Percentiles rank a stretch among this genome's conserved stretches.
Evolutionary conservation across 2,329 filamentous ascomycete species (phyloP).

Genomic region (Samsoniella hepiali): DNA sequence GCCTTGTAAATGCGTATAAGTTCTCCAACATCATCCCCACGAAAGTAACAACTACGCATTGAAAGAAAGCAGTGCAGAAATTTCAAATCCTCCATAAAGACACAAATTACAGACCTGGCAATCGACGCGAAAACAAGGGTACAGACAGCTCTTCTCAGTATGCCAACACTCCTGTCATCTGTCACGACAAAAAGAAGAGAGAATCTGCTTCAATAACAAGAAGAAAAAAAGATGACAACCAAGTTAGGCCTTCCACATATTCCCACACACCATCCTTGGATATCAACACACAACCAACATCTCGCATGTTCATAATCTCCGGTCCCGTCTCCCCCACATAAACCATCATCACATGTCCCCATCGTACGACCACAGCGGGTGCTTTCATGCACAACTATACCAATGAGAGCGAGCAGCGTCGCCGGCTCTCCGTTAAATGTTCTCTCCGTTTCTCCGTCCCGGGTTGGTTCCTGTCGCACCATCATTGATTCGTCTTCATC

Average conservation of each 20-base stretch:
- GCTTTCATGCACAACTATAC: neutral
- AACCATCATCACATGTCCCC: conserved; percentile 1
- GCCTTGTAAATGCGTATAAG: neutral
- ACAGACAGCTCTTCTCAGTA: too few species aligned
- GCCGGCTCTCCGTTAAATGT: neutral
- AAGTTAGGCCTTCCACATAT: neutral
- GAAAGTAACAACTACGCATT: too few species aligned
- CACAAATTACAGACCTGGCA: too few species aligned
- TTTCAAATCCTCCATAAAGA: too few species aligned
- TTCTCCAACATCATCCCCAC: neutral
- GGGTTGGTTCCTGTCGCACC: neutral
- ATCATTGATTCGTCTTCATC: neutral
- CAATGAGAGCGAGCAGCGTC: conserved; percentile 7
- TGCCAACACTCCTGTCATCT: too few species aligned
- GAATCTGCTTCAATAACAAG: too few species aligned
- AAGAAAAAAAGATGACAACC: too few species aligned
- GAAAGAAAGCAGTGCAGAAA: too few species aligned
- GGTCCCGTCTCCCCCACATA: conserved; percentile 12
- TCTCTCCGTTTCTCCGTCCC: neutral
- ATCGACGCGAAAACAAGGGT: too few species aligned
- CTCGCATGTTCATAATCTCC: neutral
- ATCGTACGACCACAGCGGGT: neutral
- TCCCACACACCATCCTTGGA: neutral
- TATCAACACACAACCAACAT: neutral
- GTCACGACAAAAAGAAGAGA: too few species aligned